Percentiles rank a stretch among this genome's conserved stretches.
phyloP scores from a whole-genome alignment of 2,329 filamentous ascomycete species.

The Pyrenophora teres region DNA sequence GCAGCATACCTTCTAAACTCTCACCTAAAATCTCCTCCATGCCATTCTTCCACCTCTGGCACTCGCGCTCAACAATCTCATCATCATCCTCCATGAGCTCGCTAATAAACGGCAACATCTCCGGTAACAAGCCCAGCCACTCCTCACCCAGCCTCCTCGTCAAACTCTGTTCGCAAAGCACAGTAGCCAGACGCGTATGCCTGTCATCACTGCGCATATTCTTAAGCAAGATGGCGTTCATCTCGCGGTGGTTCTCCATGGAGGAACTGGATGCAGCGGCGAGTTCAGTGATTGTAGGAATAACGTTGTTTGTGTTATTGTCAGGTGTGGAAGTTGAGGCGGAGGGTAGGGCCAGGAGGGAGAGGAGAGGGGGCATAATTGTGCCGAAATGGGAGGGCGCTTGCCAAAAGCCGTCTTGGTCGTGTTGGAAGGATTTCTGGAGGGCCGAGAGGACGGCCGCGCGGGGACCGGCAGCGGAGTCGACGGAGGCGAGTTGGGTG shows the following conservation, averaged over 20 bases:
- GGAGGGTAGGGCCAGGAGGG: constrained; percentile 56
- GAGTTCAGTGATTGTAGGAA: constrained; percentile 79
- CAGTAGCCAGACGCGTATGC: constrained; percentile 76
- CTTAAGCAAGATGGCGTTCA: constrained; percentile 79
- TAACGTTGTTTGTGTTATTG: constrained; percentile 57
- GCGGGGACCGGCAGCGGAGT: constrained; percentile 66
- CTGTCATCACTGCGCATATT: constrained; percentile 75
- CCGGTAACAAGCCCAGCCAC: constrained; percentile 86
- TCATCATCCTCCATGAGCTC: constrained; percentile 97
- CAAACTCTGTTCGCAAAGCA: constrained; percentile 79
- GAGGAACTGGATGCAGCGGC: constrained; percentile 79
- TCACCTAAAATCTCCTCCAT: constrained; percentile 91
- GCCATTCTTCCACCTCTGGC: constrained; percentile 83
- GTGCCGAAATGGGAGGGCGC: constrained; percentile 81
- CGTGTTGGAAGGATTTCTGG: constrained; percentile 77
- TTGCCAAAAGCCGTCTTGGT: constrained; percentile 97
- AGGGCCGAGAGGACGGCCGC: constrained; percentile 72
- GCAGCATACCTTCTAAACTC: constrained; percentile 88
- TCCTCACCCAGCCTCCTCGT: constrained; percentile 86
- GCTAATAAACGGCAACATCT: constrained; percentile 96
- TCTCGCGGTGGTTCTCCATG: constrained; percentile 85
- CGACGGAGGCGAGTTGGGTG: constrained; percentile 41
- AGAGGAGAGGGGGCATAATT: constrained; percentile 70
- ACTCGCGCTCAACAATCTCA: constrained; percentile 87
- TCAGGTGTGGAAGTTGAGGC: constrained; percentile 16